phyloP scores from a whole-genome alignment of 2,329 filamentous ascomycete species.

The Zasmidium citrigriseum region DNA sequence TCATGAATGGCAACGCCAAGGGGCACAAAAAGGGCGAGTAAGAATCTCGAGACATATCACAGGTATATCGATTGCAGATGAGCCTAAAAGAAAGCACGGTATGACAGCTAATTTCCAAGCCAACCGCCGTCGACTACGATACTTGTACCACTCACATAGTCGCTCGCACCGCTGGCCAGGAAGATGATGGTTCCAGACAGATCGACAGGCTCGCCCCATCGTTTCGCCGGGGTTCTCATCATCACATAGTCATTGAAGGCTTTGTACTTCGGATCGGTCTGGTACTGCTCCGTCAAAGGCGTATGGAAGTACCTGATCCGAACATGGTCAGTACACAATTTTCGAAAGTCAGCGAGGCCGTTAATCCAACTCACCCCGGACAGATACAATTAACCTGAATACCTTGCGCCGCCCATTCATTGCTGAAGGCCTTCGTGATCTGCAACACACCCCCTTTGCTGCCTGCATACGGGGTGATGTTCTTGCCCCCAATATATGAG shows the following conservation, averaged over 20 bases:
- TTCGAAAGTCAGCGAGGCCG: background rate
- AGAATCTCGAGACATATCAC: too few species aligned
- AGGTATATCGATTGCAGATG: too few species aligned
- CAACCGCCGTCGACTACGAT: constrained; percentile 82
- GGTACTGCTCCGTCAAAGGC: constrained; percentile 27
- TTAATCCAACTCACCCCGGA: constrained; percentile 55
- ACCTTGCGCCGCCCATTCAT: constrained; percentile 77
- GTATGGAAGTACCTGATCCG: constrained; percentile 26
- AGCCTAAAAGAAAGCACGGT: too few species aligned
- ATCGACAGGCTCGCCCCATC: constrained; percentile 81
- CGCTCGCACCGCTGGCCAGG: constrained; percentile 70
- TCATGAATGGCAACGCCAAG: background rate
- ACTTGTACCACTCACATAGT: constrained; percentile 78
- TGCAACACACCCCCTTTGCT: constrained; percentile 82
- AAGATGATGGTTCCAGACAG: constrained; percentile 81
- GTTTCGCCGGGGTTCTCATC: constrained; percentile 75
- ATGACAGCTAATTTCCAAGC: constrained; percentile 10
- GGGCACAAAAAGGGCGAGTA: background rate
- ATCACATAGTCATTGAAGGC: constrained; percentile 70
- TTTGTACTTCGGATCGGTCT: constrained; percentile 26
- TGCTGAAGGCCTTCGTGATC: constrained; percentile 78
- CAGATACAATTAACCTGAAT: constrained; percentile 84
- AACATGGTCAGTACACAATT: constrained; percentile 54
- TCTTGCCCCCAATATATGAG: constrained; percentile 51
- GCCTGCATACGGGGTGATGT: constrained; percentile 82